A percentile compares a stretch with the other conserved stretches of the same genome.
Conservation (phyloP, 345 rosid genomes). For the Geranium brycei region DNA sequence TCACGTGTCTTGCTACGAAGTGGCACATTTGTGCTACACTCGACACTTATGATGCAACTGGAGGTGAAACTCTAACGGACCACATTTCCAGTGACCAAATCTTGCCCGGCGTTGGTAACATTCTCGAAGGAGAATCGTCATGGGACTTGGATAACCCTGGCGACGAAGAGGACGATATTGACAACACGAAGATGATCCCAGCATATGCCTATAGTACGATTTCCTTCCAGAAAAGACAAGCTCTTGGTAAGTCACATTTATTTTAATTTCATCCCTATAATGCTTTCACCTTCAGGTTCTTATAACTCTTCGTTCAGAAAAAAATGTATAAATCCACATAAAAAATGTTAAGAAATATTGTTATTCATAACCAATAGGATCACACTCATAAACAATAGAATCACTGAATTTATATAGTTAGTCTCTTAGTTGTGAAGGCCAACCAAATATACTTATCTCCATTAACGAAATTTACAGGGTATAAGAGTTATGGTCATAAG, state of each 20-base stretch:
- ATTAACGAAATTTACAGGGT: too few relatives aligned
- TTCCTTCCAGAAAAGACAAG: slow-evolving; percentile 83
- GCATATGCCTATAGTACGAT: slow-evolving; percentile 62
- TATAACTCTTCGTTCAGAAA: too few relatives aligned
- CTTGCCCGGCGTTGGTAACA: slow-evolving; percentile 5
- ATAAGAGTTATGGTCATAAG: too few relatives aligned
- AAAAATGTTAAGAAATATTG: too few relatives aligned
- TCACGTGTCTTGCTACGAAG: slow-evolving; percentile 80
- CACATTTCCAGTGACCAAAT: slow-evolving; percentile 10
- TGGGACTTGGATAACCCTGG: slow-evolving; percentile 45
- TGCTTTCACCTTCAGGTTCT: too few relatives aligned
- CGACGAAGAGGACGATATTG: slow-evolving; percentile 77
- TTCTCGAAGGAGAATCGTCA: slow-evolving; percentile 18
- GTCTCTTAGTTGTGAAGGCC: too few relatives aligned
- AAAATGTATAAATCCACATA: too few relatives aligned
- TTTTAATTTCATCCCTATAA: too few relatives aligned
- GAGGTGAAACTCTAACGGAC: slow-evolving; percentile 53
- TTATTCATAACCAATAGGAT: too few relatives aligned
- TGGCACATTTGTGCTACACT: slow-evolving; percentile 88
- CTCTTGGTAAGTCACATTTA: slow-evolving; percentile 43
- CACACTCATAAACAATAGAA: neutral
- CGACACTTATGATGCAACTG: slow-evolving; percentile 47
- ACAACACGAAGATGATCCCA: slow-evolving; percentile 55
- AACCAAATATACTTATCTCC: too few relatives aligned
- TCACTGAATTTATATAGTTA: neutral